Conservation (phyloP, 129 eudicot species). For the Scalesia atractyloides region DNA sequence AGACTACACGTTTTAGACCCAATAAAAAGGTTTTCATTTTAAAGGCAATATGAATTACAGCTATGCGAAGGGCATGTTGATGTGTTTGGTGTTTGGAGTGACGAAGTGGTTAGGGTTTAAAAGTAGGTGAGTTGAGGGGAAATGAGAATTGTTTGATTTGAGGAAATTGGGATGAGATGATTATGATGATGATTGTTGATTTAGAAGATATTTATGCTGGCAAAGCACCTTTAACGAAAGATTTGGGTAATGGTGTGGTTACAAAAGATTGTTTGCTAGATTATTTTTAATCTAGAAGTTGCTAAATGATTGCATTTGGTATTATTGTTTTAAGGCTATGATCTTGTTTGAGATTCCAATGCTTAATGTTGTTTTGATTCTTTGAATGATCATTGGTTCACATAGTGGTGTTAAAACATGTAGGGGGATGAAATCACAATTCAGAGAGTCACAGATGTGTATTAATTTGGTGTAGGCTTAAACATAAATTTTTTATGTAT, state of each 20-base stretch:
- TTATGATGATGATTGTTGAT: slow-evolving; percentile 55
- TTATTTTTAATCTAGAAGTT: too few relatives aligned
- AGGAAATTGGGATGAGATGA: slow-evolving; percentile 31
- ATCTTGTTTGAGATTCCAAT: not conserved
- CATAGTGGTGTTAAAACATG: slow-evolving; percentile 95
- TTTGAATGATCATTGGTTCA: slow-evolving; percentile 84
- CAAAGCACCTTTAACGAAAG: slow-evolving; percentile 74
- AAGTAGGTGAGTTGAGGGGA: slow-evolving; percentile 41
- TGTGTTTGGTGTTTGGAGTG: slow-evolving; percentile 70
- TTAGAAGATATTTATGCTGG: slow-evolving; percentile 95
- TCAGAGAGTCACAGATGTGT: slow-evolving; percentile 48
- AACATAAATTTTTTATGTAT: too few relatives aligned
- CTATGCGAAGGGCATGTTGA: slow-evolving; percentile 86
- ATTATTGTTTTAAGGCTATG: not conserved
- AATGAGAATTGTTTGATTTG: slow-evolving; percentile 32
- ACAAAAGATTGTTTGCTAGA: too few relatives aligned
- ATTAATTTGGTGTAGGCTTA: too few relatives aligned
- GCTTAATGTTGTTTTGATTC: too few relatives aligned
- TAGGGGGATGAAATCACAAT: slow-evolving; percentile 94
- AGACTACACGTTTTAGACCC: too few relatives aligned
- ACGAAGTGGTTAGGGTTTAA: slow-evolving; percentile 51
- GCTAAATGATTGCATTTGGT: not conserved
- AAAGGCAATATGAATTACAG: too few relatives aligned
- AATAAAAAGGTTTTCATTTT: too few relatives aligned
- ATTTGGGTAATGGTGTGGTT: slow-evolving; percentile 25